These are phyloP conservation scores for Puccinia horiana DNA, from an alignment of 1,284 basidiomycete species.

Conservation along the genomic window DNA sequence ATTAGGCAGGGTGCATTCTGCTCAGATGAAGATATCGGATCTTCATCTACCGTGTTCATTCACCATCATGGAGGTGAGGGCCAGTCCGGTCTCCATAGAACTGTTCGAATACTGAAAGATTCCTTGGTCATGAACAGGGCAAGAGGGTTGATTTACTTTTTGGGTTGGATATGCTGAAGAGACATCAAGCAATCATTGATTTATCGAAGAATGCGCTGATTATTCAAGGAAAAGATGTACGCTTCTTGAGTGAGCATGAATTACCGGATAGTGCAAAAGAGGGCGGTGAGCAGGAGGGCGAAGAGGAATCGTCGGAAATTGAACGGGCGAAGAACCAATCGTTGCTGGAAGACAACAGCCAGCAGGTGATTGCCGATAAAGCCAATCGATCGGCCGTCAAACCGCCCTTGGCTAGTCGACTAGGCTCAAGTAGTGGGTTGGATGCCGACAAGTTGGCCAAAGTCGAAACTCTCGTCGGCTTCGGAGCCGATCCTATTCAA, in stretches of 20 bases:
- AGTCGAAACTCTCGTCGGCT: constrained; percentile 64
- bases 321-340: constrained; percentile 25
- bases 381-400: constrained; percentile 41
- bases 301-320: constrained; percentile 22
- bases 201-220: constrained; percentile 81
- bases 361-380: constrained; percentile 34
- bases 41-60: constrained; percentile 86
- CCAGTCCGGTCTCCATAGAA: not conserved
- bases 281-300: constrained; percentile 54
- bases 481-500: constrained; percentile 74
- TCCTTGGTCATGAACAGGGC: constrained; percentile 63
- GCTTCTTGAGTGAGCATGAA: constrained; percentile 90
- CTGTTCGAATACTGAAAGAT: not conserved
- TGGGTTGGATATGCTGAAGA: constrained; percentile 96
- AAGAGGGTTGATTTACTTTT: constrained; percentile 88
- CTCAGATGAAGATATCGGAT: constrained; percentile 79
- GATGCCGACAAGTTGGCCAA: constrained; percentile 55
- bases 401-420: not conserved
- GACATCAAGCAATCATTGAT: constrained; percentile 93
- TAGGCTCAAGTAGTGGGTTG: constrained; percentile 48
- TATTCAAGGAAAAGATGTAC: constrained; percentile 81
- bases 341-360: constrained; percentile 35
- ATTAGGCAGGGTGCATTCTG: constrained; percentile 87
- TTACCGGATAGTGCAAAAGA: constrained; percentile 75
- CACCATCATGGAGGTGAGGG: constrained; percentile 83